A percentile compares a stretch with the other conserved stretches of the same genome.
These are phyloP conservation scores for Suillus americanus DNA, from an alignment of 768 basidiomycete genomes.

Conservation along the genomic window DNA sequence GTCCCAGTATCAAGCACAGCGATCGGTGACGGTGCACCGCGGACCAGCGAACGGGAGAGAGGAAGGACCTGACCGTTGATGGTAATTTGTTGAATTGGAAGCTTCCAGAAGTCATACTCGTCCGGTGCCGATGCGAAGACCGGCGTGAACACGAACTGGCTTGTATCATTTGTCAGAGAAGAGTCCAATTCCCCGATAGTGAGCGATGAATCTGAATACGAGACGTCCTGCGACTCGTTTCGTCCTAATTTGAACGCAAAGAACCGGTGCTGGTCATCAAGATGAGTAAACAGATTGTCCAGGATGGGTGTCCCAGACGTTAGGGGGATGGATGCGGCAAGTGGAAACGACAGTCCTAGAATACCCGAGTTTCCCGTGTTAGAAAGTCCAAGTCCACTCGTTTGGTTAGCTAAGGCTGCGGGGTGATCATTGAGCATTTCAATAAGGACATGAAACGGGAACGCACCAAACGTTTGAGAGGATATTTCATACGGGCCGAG, in stretches of 20 bases:
- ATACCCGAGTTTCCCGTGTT: slow-evolving; percentile 53
- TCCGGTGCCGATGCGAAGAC: slow-evolving; percentile 37
- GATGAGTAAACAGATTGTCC: slow-evolving; percentile 45
- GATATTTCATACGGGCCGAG: slow-evolving; percentile 45
- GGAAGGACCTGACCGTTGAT: slow-evolving; percentile 41
- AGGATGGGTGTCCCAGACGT: slow-evolving; percentile 45
- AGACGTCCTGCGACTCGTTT: slow-evolving; percentile 17
- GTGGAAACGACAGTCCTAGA: slow-evolving; percentile 52
- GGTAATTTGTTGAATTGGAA: slow-evolving; percentile 45
- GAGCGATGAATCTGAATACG: slow-evolving; percentile 41
- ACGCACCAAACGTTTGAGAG: slow-evolving; percentile 48
- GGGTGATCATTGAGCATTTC: slow-evolving; percentile 1
- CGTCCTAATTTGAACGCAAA: slow-evolving; percentile 53
- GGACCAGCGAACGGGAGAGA: slow-evolving; percentile 46
- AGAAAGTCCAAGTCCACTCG: slow-evolving; percentile 42
- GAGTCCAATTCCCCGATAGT: slow-evolving; percentile 52
- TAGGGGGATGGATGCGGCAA: slow-evolving; percentile 44
- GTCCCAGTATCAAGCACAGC: slow-evolving; percentile 67
- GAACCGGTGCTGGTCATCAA: slow-evolving; percentile 41
- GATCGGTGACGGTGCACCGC: slow-evolving; percentile 41
- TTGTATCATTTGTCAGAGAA: slow-evolving; percentile 29
- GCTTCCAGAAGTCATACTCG: slow-evolving; percentile 58
- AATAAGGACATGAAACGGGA: neutral
- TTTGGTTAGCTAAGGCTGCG: slow-evolving; percentile 46
- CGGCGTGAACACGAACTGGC: slow-evolving; percentile 35